Base-by-base conservation (phyloP, 441 rosid genomes). In the Pelargonium hybrid region DNA sequence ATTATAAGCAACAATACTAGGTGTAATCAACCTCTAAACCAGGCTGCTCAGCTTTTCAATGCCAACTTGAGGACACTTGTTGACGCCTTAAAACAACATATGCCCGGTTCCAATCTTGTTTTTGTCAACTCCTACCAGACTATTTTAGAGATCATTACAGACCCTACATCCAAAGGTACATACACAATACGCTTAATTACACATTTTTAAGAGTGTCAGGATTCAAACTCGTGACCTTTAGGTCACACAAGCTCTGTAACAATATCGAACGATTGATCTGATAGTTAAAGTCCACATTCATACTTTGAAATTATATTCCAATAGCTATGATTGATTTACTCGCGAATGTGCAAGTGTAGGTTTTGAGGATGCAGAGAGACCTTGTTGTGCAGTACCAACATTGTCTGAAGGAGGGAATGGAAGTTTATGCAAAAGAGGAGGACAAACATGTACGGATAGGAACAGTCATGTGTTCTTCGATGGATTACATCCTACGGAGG, bases 401-500 rank as follows among this genome's bases (percentile, higher is more conserved):
- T 1, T 59, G 7, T 39, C 2, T 5, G 56, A 63, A 29, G 78
- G 81, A 6, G 87, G 86, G 14, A 80, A 71, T 70, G 84, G 87
- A 9, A 69, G 76, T 0, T 50, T 74, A 5, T 85, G 91, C 83
- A 79, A 67, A 71, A 79, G 66, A 66, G 79, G 76, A 0, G 88
- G 87, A 6, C 3, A 15, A 5, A 69, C 43, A 1, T 83, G 89
- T 41, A 26, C 18, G 23, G 70, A 81, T 21, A 75, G 91, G 65
- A 82, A 25, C n/a, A 31, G 0, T 4, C 71, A 84, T 20, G 85
- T 85, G 13, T 84, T 74, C 74, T 85, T 85, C 47, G 87, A 87
- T 45, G 89, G 87, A 20, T 34, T 84, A 48, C 91, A 87, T 62
- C 91, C 89, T 23, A 82, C 89, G 11, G 88, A 84, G 69, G 86